Base-by-base conservation (phyloP, 495 filamentous ascomycete species). In the Letharia lupina region DNA sequence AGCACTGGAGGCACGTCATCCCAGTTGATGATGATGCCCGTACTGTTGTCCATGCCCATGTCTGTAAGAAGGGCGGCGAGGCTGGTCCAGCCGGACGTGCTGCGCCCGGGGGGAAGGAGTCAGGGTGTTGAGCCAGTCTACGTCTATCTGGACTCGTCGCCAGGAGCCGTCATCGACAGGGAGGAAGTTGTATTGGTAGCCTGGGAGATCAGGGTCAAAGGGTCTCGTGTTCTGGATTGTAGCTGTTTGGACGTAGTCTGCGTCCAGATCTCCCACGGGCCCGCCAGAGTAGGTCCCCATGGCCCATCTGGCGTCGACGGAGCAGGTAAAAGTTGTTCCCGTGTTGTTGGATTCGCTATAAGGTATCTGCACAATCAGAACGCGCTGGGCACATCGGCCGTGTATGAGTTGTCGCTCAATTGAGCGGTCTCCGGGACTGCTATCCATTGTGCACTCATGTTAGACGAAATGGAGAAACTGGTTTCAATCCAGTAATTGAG, bases 301-400 rank as follows among this genome's bases (percentile, higher is more conserved):
- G 31, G 65, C 60, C 65, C 65, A 67, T 63, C 65, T 62, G 12
- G 65, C 59, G 37, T 67, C 65, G 44, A 67, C n/a, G 28, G 65
- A 67, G 47, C 65, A 67, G 20, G 44, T 56, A 44, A 67, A 63
- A 4, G 44, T 33, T 31, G 60, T 42, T 31, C 41, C 61, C 11
- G 60, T 39, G 20, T 33, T 39, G 60, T 54, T 54, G 15, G 28
- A 28, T 4, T 31, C 60, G 23, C 18, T 41, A 23, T 39, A 20
- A 16, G 65, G 64, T 7, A 52, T 44, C 40, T 52, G 31, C 12
- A 63, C 60, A 42, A 9, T 45, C 47, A 67, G 23, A 63, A 67
- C 1, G 59, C 65, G 41, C 65, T 67, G 35, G 65, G 59, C 20
- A 67, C 16, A 42, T 67, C 65, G 18, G 41, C 42, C 18, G 65